phyloP scores from a whole-genome alignment of 1,284 basidiomycete species.

The Cerioporus squamosus region DNA sequence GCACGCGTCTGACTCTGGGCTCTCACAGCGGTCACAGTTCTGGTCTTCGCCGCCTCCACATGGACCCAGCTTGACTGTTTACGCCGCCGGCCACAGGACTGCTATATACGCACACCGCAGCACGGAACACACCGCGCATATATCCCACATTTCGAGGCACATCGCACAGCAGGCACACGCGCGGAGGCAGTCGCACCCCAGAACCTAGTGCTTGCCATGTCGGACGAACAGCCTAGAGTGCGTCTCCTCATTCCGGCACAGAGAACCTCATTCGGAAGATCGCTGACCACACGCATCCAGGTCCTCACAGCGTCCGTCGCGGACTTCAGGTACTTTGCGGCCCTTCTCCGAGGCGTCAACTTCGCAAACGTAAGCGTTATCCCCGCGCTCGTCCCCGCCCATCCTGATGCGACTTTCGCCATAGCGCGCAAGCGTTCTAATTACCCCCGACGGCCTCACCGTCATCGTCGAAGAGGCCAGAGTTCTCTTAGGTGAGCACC shows the following conservation, averaged over 20 bases:
- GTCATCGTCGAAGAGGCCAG: slow-evolving; percentile 88
- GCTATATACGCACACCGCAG: neutral
- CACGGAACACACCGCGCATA: neutral
- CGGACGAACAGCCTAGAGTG: slow-evolving; percentile 24
- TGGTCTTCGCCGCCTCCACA: neutral
- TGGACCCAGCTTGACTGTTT: neutral
- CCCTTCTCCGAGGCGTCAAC: slow-evolving; percentile 78
- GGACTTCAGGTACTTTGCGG: slow-evolving; percentile 78
- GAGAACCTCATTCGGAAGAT: slow-evolving; percentile 17
- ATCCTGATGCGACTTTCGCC: slow-evolving; percentile 11
- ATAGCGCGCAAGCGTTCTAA: slow-evolving; percentile 80
- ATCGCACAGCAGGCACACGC: neutral
- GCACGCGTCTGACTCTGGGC: slow-evolving; percentile 4
- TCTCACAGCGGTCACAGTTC: too few relatives aligned
- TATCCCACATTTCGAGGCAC: neutral
- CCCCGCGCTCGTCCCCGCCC: slow-evolving; percentile 11
- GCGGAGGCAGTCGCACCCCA: slow-evolving; percentile 12
- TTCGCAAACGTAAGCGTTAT: slow-evolving; percentile 64
- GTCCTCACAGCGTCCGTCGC: slow-evolving; percentile 78
- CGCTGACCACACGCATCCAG: slow-evolving; percentile 43
- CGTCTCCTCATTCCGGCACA: slow-evolving; percentile 19
- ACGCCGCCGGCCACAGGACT: too few relatives aligned
- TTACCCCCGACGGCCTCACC: slow-evolving; percentile 74
- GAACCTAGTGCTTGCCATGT: slow-evolving; percentile 23
- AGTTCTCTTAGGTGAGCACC: slow-evolving; percentile 68